Evolutionary conservation across 2,329 filamentous ascomycete species (phyloP).

Genomic region (Ophiosphaerella korrae): DNA sequence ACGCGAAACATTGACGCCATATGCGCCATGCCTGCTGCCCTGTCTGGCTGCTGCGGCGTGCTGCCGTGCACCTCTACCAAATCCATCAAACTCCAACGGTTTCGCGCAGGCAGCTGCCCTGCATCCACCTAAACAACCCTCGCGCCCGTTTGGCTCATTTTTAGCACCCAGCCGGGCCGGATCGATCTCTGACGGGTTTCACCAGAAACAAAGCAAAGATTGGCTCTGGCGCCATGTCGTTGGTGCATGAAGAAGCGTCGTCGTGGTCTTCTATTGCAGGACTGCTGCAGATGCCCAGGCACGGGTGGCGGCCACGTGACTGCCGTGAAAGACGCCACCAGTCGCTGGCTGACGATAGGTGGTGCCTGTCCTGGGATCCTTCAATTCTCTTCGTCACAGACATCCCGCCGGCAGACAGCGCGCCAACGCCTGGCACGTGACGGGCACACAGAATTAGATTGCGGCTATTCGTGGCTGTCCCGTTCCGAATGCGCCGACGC

Average conservation of each 20-base stretch:
- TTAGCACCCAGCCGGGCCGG: slow-evolving; percentile 1
- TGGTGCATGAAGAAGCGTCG: background rate
- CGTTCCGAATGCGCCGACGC: slow-evolving; percentile 5
- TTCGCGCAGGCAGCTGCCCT: slow-evolving; percentile 12
- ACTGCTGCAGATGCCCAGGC: background rate
- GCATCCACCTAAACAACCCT: background rate
- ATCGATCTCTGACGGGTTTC: slow-evolving; percentile 1
- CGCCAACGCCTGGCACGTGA: too few species aligned
- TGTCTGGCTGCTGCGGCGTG: too few species aligned
- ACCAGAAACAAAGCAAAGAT: background rate
- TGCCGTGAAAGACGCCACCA: too few species aligned
- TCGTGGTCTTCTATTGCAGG: slow-evolving; percentile 1
- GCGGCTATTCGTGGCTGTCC: too few species aligned
- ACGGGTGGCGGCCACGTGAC: too few species aligned
- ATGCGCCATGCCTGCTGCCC: too few species aligned
- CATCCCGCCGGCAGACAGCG: too few species aligned
- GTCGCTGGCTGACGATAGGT: too few species aligned
- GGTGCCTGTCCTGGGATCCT: too few species aligned
- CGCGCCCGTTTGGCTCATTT: slow-evolving; percentile 1
- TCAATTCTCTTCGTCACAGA: too few species aligned
- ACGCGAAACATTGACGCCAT: too few species aligned
- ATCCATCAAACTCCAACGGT: slow-evolving; percentile 13
- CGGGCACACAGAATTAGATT: too few species aligned
- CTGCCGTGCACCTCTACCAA: slow-evolving; percentile 1
- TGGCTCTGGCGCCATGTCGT: background rate